Evolutionary conservation across 306 rosid genomes (phyloP).

Genomic region (Sophora flavescens): DNA sequence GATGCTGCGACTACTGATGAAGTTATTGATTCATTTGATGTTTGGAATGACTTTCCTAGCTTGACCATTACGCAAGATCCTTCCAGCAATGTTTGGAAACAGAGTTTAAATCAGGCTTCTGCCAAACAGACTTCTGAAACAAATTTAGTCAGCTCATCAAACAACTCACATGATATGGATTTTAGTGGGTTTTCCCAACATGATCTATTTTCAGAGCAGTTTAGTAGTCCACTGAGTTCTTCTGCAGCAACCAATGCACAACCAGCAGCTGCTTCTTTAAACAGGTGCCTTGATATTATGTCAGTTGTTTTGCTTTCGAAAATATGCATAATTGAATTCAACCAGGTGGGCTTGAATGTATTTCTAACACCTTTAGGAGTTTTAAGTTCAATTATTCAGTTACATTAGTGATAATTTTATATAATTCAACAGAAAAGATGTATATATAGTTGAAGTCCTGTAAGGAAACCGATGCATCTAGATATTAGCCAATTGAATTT

Average conservation of each 20-base stretch:
- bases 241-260: constrained; percentile 45
- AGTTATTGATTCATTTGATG: constrained; percentile 58
- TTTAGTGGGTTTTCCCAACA: constrained; percentile 56
- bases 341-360: constrained; percentile 23
- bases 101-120: constrained; percentile 48
- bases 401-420: constrained; percentile 26
- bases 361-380: constrained; percentile 17
- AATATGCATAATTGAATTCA: constrained; percentile 28
- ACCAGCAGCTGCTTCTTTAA: constrained; percentile 56
- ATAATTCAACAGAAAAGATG: neutral
- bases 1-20: constrained; percentile 45
- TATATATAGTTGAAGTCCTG: constrained; percentile 12
- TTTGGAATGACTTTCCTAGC: constrained; percentile 71
- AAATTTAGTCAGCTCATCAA: constrained; percentile 53
- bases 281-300: constrained; percentile 61
- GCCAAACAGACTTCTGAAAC: constrained; percentile 54
- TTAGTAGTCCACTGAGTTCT: constrained; percentile 51
- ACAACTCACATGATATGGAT: constrained; percentile 54
- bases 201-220: constrained; percentile 56
- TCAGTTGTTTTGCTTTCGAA: constrained; percentile 31
- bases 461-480: constrained; percentile 37
- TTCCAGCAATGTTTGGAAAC: constrained; percentile 52
- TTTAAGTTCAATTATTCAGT: constrained; percentile 26
- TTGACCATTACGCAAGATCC: constrained; percentile 54
- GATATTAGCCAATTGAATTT: constrained; percentile 18